A percentile compares a stretch with the other conserved stretches of the same genome.
phyloP scores from a whole-genome alignment of 2,329 filamentous ascomycete species.

The Diaporthe humulicola region DNA sequence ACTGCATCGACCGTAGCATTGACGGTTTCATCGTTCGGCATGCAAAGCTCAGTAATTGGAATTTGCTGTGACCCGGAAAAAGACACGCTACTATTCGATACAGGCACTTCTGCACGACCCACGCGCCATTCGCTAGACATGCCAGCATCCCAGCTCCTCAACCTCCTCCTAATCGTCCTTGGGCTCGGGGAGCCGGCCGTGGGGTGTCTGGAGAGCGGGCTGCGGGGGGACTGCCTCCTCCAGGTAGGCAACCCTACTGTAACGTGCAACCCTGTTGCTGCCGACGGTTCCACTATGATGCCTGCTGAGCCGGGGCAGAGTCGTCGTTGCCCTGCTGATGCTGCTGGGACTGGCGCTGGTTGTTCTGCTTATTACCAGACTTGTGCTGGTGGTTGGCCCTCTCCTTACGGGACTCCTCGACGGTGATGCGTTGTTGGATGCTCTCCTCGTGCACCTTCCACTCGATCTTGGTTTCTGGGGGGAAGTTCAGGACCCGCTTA shows the following conservation, averaged over 20 bases:
- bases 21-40: background rate
- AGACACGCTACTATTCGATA: slow-evolving; percentile 32
- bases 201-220: background rate
- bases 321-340: slow-evolving; percentile 38
- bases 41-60: slow-evolving; percentile 30
- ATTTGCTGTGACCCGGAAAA: slow-evolving; percentile 28
- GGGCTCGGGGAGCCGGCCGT: background rate
- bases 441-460: slow-evolving; percentile 98
- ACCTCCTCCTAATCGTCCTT: background rate
- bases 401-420: slow-evolving; percentile 92
- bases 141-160: background rate
- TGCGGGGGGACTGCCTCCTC: background rate
- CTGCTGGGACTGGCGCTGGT: slow-evolving; percentile 45
- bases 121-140: slow-evolving; percentile 26
- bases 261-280: background rate
- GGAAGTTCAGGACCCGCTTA: slow-evolving; percentile 89
- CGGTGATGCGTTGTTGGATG: slow-evolving; percentile 90
- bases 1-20: background rate
- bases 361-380: slow-evolving; percentile 50
- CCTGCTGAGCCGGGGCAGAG: slow-evolving; percentile 15
- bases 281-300: slow-evolving; percentile 28
- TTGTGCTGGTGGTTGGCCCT: slow-evolving; percentile 72
- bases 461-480: slow-evolving; percentile 88
- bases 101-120: slow-evolving; percentile 23
- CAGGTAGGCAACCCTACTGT: background rate